phyloP scores from a whole-genome alignment of 768 basidiomycete species.

The Lactarius pseudohatsudake region DNA sequence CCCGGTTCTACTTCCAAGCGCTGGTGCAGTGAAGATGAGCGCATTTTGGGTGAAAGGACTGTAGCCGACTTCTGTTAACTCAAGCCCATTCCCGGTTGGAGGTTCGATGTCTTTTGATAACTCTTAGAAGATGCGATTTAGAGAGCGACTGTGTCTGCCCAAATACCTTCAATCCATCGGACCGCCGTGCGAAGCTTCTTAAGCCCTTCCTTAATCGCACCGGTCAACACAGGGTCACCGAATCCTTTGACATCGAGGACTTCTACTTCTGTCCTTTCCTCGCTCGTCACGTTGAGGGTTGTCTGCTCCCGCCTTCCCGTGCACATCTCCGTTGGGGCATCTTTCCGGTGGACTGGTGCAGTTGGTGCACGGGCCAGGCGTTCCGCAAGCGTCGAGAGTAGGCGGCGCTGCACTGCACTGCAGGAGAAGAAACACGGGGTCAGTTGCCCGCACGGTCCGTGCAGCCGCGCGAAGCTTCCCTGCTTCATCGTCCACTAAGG shows the following conservation, averaged over 20 bases:
- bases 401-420: conserved; percentile 62
- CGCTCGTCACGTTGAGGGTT: conserved; percentile 5
- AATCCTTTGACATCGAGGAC: conserved; percentile 56
- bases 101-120: background rate
- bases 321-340: conserved; percentile 14
- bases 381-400: conserved; percentile 44
- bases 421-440: conserved; percentile 67
- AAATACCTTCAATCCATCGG: conserved; percentile 55
- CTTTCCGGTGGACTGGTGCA: conserved; percentile 11
- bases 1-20: conserved; percentile 29
- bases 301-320: conserved; percentile 21
- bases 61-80: background rate
- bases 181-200: conserved; percentile 43
- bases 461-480: conserved; percentile 52
- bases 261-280: conserved; percentile 15
- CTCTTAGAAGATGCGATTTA: background rate
- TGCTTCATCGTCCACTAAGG: conserved; percentile 47
- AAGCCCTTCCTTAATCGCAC: conserved; percentile 44
- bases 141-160: conserved; percentile 43
- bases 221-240: conserved; percentile 57
- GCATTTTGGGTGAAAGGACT: conserved; percentile 16
- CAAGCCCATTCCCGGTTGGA: background rate
- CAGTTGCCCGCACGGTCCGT: conserved; percentile 57
- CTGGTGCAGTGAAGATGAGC: conserved; percentile 19
- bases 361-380: conserved; percentile 31